A percentile compares a stretch with the other conserved stretches of the same genome.
These are phyloP conservation scores for Angomonas deanei DNA, from an alignment of 208 protist genomes.

Conservation along the genomic window DNA sequence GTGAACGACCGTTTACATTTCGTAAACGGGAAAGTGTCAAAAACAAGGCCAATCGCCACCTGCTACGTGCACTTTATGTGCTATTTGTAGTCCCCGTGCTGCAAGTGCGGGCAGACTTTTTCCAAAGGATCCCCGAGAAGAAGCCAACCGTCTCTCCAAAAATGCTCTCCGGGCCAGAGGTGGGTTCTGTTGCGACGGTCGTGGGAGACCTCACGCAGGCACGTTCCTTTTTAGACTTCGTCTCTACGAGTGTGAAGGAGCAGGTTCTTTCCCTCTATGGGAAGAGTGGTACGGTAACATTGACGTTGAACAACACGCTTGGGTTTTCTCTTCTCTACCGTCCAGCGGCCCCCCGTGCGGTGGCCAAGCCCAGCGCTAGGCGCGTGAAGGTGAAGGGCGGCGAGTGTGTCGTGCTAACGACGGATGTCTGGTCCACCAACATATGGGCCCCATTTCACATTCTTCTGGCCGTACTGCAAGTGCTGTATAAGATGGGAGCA, in stretches of 20 bases:
- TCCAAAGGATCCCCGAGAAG: too few relatives aligned
- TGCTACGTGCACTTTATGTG: too few relatives aligned
- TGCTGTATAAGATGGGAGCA: background rate
- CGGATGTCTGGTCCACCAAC: background rate
- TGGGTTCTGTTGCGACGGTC: too few relatives aligned
- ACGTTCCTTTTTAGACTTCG: background rate
- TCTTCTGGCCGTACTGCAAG: background rate
- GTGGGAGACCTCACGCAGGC: too few relatives aligned
- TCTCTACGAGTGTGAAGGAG: background rate
- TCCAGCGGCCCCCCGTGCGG: background rate
- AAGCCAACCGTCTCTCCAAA: too few relatives aligned
- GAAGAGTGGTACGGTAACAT: background rate
- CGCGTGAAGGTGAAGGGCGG: background rate
- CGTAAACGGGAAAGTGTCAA: too few relatives aligned
- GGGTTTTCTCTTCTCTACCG: slow-evolving; percentile 2
- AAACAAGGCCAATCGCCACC: too few relatives aligned
- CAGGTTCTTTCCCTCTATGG: background rate
- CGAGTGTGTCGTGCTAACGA: background rate
- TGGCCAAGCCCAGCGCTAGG: background rate
- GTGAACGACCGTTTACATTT: too few relatives aligned
- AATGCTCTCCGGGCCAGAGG: too few relatives aligned
- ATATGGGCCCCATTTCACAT: slow-evolving; percentile 8
- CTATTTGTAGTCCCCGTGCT: too few relatives aligned
- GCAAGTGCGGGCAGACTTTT: too few relatives aligned
- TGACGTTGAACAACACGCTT: background rate